Base-by-base conservation (phyloP, 352 stramenopile genomes). In the Achlya hypogyna region DNA sequence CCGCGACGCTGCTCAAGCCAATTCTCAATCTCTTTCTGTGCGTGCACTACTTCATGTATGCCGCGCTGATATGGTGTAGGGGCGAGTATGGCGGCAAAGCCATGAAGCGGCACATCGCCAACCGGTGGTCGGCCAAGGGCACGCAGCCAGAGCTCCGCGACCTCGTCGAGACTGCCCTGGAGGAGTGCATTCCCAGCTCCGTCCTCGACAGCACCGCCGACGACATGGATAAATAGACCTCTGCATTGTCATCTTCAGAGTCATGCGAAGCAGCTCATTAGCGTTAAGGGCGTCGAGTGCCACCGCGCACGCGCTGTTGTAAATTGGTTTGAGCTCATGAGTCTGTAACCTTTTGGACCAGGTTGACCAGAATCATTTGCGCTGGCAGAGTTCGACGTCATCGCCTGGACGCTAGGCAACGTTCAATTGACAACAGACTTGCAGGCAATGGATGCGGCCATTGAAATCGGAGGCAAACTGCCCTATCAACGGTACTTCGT, bases 21-120 rank as follows among this genome's bases (percentile, higher is more conserved):
- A 65, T 95, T 14, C 63, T 95, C 34, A 70, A 72, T 14, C 74
- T 93, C 10, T 94, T 94, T 72, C 88, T 82, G 83, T 90, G 74
- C 47, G 76, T 82, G 25, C 20, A 58, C 28, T 31, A 18, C 22
- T 56, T 72, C 18, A 59, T 56, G 1, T 63, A 25, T n/a, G 23
- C 62, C 23, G n/a, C n/a, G 64, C 29, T 56, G 35, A 62, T 47
- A 25, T 42, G 29, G 56, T 18, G 32, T 65, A 92, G 83, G 53
- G 86, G 84, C 22, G 86, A 91, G 43, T 77, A 78, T 56, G 84
- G 82, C 4, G 83, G 86, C 25, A 92, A 91, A 67, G 81, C 82
- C 5, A 91, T 92, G 69, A 93, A 93, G 60, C 84, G 86, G 35
- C 71, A 82, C 31, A 87, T 95, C 43, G 76, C 82, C 16, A 73